Conservation (phyloP, 306 rosid genomes). For the Rosa persica region DNA sequence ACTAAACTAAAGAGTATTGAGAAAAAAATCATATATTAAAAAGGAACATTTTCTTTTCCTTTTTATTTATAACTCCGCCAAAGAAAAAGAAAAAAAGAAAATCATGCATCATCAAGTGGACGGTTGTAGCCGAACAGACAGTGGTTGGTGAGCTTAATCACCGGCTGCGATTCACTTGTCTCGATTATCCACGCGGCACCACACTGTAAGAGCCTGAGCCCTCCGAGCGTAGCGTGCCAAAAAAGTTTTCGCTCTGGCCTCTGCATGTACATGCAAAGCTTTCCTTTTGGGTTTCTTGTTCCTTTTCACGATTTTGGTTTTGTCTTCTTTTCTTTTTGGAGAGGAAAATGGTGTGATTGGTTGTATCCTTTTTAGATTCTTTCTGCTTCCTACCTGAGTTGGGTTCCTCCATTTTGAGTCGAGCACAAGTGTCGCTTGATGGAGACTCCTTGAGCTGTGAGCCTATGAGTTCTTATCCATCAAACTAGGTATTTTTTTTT, state of each 20-base stretch:
- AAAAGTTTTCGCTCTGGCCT: neutral
- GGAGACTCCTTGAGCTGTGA: neutral
- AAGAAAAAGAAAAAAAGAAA: neutral
- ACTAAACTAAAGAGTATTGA: no score
- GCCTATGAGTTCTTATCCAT: neutral
- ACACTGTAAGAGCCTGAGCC: neutral
- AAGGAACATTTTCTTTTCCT: neutral
- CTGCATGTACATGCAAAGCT: constrained; percentile 2
- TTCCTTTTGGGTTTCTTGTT: neutral
- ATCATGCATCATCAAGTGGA: neutral
- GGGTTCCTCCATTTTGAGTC: neutral
- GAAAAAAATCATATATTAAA: neutral
- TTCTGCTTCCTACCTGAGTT: neutral
- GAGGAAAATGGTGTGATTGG: neutral
- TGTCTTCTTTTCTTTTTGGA: neutral
- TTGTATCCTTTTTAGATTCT: neutral
- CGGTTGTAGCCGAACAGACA: neutral
- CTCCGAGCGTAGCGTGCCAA: neutral
- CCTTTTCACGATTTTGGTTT: neutral
- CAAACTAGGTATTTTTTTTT: neutral
- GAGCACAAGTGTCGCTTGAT: neutral
- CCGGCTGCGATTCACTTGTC: neutral
- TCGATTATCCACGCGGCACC: neutral
- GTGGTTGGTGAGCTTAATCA: neutral
- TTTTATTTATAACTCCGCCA: neutral